Conservation (phyloP, 2,329 filamentous ascomycete genomes). For the Ascochyta viciae-villosae region DNA sequence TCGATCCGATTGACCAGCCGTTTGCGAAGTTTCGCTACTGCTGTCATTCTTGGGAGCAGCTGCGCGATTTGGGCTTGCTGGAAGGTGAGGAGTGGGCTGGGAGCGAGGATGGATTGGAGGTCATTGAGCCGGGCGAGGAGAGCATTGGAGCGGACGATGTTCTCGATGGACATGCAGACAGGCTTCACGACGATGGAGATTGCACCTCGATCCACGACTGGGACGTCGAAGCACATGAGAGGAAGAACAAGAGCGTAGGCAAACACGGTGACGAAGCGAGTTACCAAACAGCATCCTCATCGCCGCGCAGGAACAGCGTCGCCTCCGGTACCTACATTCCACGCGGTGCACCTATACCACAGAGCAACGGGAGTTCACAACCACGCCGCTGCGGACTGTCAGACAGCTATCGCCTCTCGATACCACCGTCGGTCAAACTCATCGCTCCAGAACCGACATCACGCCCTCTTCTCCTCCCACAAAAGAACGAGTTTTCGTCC, state of each 20-base stretch:
- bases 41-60: slow-evolving; percentile 43
- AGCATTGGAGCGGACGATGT: not conserved
- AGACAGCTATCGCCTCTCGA: slow-evolving; percentile 30
- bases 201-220: not conserved
- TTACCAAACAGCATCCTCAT: not conserved
- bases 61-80: slow-evolving; percentile 33
- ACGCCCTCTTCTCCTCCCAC: slow-evolving; percentile 27
- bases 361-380: slow-evolving; percentile 2
- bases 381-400: slow-evolving; percentile 5
- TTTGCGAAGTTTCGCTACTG: slow-evolving; percentile 56
- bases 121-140: slow-evolving; percentile 37
- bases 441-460: slow-evolving; percentile 18
- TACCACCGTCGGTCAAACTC: slow-evolving; percentile 33
- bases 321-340: slow-evolving; percentile 20
- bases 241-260: not conserved
- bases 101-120: slow-evolving; percentile 29
- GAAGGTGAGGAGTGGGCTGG: slow-evolving; percentile 16
- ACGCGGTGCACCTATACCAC: slow-evolving; percentile 15
- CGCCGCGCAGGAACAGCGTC: not conserved
- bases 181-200: not conserved
- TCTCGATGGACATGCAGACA: not conserved
- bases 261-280: not conserved
- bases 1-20: slow-evolving; percentile 57
- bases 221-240: not conserved
- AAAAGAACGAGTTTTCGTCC: slow-evolving; percentile 20